Base-by-base conservation (phyloP, 805 yeast genomes). In the Yueomyces sinensis region DNA sequence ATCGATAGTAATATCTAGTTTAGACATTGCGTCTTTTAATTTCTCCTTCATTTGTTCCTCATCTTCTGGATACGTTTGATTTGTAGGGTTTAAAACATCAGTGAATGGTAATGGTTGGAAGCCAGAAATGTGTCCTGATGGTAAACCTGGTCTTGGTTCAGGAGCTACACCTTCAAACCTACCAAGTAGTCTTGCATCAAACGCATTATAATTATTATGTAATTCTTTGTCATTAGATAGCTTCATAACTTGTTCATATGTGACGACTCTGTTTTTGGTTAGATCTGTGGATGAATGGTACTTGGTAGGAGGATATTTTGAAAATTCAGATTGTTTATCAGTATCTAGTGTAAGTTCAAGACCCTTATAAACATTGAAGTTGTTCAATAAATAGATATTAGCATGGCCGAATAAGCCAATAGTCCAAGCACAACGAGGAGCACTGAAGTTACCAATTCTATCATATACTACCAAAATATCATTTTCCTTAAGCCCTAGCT, bases 341-440 rank as follows among this genome's bases (percentile, higher is more conserved):
- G 58, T 43, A 5, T 71, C 80, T 3, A 73, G 32, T 1, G 72
- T 67, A 30, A 61, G 66, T 3, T 70, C 70, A 5, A 50, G 54
- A 9, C 50, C 41, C 41, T 68, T 61, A 53, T 78, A 82, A 17
- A 47, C 49, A 13, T 62, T 68, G 44, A 63, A 89, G 41, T 81
- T 81, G 59, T 91, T 80, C 41, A 89, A 66, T 32, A 89, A 50
- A 41, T 63, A 68, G 17, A 86, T 79, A 25, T 72, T 58, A 33
- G 72, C 59, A 54, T 87, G 96, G 6, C 89, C 89, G 54, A 81
- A 83, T 1, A 80, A 62, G 27, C 75, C 68, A 47, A 91, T 68
- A 45, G 87, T 83, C 95, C 96, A 91, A 0, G 86, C 87, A 14
- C 82, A 93, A 44, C 98, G 68, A 27, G 96, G 95, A 2, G 87